A percentile compares a stretch with the other conserved stretches of the same genome.
Evolutionary conservation across 2,329 filamentous ascomycete species (phyloP).

Genomic region (Ophiosphaerella herpotricha): DNA sequence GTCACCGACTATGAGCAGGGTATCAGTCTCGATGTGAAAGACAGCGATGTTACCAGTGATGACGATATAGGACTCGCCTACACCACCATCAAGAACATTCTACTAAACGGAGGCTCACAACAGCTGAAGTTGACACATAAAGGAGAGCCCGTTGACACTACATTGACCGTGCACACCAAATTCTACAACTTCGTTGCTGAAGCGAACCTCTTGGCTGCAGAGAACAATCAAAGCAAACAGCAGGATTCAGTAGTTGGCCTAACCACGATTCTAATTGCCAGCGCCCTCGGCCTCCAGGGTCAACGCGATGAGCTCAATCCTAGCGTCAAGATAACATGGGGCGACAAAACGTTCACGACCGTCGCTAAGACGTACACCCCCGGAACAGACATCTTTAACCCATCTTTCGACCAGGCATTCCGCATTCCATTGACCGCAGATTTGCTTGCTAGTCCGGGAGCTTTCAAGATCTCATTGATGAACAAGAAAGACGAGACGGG

Average conservation of each 20-base stretch:
- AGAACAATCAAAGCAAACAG: conserved; percentile 17
- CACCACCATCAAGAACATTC: conserved; percentile 49
- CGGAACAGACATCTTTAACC: conserved; percentile 56
- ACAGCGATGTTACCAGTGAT: conserved; percentile 50
- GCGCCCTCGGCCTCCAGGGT: conserved; percentile 50
- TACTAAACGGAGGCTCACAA: conserved; percentile 50
- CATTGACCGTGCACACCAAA: conserved; percentile 45
- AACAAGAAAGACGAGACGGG: conserved; percentile 36
- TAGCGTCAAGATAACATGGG: conserved; percentile 53
- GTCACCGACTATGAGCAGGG: conserved; percentile 52
- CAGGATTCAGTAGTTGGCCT: conserved; percentile 47
- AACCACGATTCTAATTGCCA: conserved; percentile 51
- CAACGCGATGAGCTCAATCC: conserved; percentile 52
- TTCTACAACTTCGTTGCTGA: conserved; percentile 52
- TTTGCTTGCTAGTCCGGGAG: conserved; percentile 23
- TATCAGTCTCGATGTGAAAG: conserved; percentile 50
- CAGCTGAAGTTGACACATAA: conserved; percentile 48
- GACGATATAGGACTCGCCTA: conserved; percentile 52
- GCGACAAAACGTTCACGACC: conserved; percentile 49
- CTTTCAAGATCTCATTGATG: conserved; percentile 34
- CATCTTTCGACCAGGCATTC: conserved; percentile 54
- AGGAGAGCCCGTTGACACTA: conserved; percentile 44
- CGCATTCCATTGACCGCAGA: conserved; percentile 48
- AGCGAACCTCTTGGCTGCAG: conserved; percentile 35
- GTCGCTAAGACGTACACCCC: conserved; percentile 50